Base-by-base conservation (phyloP, 1,139 yeast species). In the Candida dubliniensis region DNA sequence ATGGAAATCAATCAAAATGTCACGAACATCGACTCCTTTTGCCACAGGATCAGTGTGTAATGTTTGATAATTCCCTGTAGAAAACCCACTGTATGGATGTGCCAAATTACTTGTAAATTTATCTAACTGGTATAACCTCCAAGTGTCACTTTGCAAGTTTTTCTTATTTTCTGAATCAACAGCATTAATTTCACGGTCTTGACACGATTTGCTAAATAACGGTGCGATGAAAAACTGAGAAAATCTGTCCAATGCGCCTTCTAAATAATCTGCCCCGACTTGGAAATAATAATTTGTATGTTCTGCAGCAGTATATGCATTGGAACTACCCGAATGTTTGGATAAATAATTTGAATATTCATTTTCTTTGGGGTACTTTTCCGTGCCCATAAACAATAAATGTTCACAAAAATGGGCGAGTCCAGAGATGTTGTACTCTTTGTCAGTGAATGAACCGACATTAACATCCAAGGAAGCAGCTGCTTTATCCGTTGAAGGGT, bases 401-500 rank as follows among this genome's bases (percentile, higher is more conserved):
- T 93, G 99, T 67, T 93, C 99, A 66, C 97, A 90, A 64, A 93
- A 93, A 66, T 93, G 99, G 2, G 99, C 99, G 49, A 93, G 71
- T 1, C 99, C 99, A 2, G 91, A 85, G 27, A 89, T 64, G 26
- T 75, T 71, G 49, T 65, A 74, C 41, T 76, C 73, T 13, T 87
- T 88, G 59, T 93, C 98, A 41, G 87, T 79, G 61, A 85, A 87
- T 3, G 96, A 78, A 14, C 99, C 99, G 23, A 90, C 93, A 56
- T 87, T 82, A 30, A 93, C 98, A 59, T 89, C 96, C 47, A 93
- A 67, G 0, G 98, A 86, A 1, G 98, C 98, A 0, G 96, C 95
- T 0, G 97, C 79, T 64, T 87, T 87, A 61, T 91, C 98, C 11
- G 96, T 77, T n/a, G 80, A 73, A 0, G 90, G 81, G 57, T 93